Base-by-base conservation (phyloP, 2,329 filamentous ascomycete species). In the Penicillium glabrum region DNA sequence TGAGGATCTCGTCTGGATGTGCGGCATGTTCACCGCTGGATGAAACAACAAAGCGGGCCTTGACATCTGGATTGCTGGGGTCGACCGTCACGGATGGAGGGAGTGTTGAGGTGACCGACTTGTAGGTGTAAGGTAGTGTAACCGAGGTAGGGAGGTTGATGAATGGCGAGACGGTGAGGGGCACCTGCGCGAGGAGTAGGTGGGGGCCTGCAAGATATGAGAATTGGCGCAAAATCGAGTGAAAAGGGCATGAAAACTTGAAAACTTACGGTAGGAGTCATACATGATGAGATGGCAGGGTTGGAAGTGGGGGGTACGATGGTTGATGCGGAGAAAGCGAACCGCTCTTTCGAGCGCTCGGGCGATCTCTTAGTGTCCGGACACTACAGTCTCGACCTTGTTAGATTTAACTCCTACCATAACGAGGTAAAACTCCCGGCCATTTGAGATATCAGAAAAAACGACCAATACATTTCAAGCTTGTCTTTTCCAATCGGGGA, bases 71-170 rank as follows among this genome's bases (percentile, higher is more conserved):
- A 63, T 79, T 72, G 56, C 67, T 74, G 44, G 75, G 73, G 57
- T 83, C 78, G 57, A 82, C 82, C 8, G 86, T 83, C 33, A 86
- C 82, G 1, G 90, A 89, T 1, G 86, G 86, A 0, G 95, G 93
- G 0, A 98, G 85, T 2, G 91, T 89, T 1, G 91, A 93, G 0
- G 93, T 91, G 70, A 98, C 88, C 11, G 87, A 84, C 72, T 93
- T 93, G 83, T 97, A 98, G 66, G 91, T 96, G 80, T 98, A 98
- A 24, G 95, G 93, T 8, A 99, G 86, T 0, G 93, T 96, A 21
- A 93, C 90, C 26, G 93, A 89, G 29, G 90, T 89, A 11, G 95
- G 95, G 31, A 99, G 88, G 58, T 89, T 89, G 67, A 98, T 86
- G 79, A 97, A 97, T 26, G 95, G 95, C 3, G 93, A 97, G 45